Evolutionary conservation across 805 yeast genomes (phyloP).

Genomic region (Saccharomycopsis oosterbeekiorum): DNA sequence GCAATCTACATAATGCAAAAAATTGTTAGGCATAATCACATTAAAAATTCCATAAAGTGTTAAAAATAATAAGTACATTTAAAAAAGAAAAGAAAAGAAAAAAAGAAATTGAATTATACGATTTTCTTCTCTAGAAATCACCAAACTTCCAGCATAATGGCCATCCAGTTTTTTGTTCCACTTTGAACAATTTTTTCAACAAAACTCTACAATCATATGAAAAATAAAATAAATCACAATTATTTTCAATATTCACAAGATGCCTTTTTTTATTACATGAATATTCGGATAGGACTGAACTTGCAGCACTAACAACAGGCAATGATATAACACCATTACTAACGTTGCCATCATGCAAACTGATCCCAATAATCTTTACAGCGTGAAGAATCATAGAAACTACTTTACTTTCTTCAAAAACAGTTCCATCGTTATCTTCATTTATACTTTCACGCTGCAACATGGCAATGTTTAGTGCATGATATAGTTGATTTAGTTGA

Average conservation of each 20-base stretch:
- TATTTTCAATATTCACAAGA: neutral
- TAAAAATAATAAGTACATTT: neutral
- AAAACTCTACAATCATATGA: constrained; percentile 11
- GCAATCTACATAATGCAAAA: too few species aligned
- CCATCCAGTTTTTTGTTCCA: constrained; percentile 10
- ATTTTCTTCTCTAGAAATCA: constrained; percentile 7
- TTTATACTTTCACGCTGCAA: neutral
- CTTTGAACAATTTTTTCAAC: constrained; percentile 9
- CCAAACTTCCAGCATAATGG: constrained; percentile 17
- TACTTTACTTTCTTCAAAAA: constrained; percentile 1
- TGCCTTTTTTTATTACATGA: neutral
- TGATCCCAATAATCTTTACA: constrained; percentile 8
- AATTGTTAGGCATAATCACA: too few species aligned
- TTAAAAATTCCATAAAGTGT: too few species aligned
- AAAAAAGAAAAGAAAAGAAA: neutral
- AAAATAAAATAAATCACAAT: neutral
- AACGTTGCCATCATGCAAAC: constrained; percentile 3
- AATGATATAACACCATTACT: constrained; percentile 4
- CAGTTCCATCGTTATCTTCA: neutral
- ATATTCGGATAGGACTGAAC: constrained; percentile 11
- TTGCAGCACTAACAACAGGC: constrained; percentile 10
- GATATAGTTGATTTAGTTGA: constrained; percentile 7
- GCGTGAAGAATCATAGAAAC: constrained; percentile 9
- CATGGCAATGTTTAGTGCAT: constrained; percentile 3
- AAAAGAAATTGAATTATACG: neutral